Base-by-base conservation (phyloP, 306 rosid genomes). In the Hippophae gyantsensis region DNA sequence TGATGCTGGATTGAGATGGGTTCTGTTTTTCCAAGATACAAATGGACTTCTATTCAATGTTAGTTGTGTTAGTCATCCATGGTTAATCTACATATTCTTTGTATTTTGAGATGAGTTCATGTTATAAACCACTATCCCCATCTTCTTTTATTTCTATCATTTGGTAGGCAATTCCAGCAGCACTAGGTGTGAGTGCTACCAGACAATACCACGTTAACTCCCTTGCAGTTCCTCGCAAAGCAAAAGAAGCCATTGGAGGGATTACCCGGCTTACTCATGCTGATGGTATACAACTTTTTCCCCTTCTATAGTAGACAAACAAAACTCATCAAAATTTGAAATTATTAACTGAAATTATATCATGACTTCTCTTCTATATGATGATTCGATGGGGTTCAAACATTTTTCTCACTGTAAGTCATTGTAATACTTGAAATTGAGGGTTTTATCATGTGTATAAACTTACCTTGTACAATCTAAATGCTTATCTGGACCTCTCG, bases 161-260 rank as follows among this genome's bases (percentile, higher is more conserved):
- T 59, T 66, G 38, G 58, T 69, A 92, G 99, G 96, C 80, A 52
- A 78, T 88, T 75, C 99, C 99, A 73, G 74, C 96, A 10, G 78
- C 96, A 60, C 51, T 92, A 43, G 99, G 96, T 65, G 99, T 92
- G 52, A 92, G 99, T 74, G 82, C 90, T 75, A 53, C 82, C 44
- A 85, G 75, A 78, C 79, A 84, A 74, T 88, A 88, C 79, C 96
- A 88, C 64, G 99, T 88, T 61, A 92, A 92, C 74, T 92, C 99
- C 67, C 88, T 88, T 47, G 93, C 96, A 32, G 99, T 92, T 53
- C 99, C 95, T 55, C 79, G 96, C 64, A 92, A 85, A 88, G 99
- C 99, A 71, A 88, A 92, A 81, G 99, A 92, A 78, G 96, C 99
- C 54, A 92, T 88, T 76, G 99, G 99, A 72, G 99, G 99, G 76